Percentiles rank a stretch among this genome's conserved stretches.
Evolutionary conservation across 2,329 filamentous ascomycete species (phyloP).

Genomic region (Remersonia thermophila): DNA sequence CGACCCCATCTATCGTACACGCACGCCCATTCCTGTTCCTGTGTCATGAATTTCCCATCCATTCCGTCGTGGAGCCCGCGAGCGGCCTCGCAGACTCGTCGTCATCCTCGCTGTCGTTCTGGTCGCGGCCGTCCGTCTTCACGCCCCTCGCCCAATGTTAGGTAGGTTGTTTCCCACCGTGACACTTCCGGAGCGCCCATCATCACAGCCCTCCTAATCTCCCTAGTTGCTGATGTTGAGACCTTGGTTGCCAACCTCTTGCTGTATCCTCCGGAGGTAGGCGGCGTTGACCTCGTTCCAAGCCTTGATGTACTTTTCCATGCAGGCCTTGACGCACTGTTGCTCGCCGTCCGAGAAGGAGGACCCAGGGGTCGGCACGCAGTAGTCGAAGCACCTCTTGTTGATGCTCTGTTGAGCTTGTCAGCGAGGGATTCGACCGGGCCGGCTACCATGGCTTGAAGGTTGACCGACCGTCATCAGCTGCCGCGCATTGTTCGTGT

Average conservation of each 20-base stretch:
- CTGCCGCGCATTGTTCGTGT: conserved; percentile 54
- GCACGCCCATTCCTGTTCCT: too few species aligned
- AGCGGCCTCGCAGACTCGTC: too few species aligned
- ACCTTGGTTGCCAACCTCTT: conserved; percentile 36
- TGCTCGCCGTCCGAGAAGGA: conserved; percentile 56
- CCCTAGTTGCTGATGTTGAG: too few species aligned
- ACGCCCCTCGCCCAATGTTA: too few species aligned
- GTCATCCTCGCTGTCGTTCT: too few species aligned
- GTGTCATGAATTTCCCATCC: too few species aligned
- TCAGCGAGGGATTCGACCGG: neutral
- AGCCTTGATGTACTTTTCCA: conserved; percentile 73
- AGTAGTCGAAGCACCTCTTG: conserved; percentile 69
- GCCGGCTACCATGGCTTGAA: neutral
- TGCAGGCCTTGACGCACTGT: conserved; percentile 61
- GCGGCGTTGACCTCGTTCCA: conserved; percentile 64
- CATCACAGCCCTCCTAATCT: too few species aligned
- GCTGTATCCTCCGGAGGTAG: conserved; percentile 53
- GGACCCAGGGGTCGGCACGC: conserved; percentile 56
- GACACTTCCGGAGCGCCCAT: too few species aligned
- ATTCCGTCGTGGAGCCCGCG: too few species aligned
- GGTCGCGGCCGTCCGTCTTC: too few species aligned
- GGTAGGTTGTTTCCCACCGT: too few species aligned
- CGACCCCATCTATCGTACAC: too few species aligned
- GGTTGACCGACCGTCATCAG: conserved; percentile 50
- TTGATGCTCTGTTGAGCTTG: conserved; percentile 55